phyloP scores from a whole-genome alignment of 1,139 yeast species.

The Candida sp. region DNA sequence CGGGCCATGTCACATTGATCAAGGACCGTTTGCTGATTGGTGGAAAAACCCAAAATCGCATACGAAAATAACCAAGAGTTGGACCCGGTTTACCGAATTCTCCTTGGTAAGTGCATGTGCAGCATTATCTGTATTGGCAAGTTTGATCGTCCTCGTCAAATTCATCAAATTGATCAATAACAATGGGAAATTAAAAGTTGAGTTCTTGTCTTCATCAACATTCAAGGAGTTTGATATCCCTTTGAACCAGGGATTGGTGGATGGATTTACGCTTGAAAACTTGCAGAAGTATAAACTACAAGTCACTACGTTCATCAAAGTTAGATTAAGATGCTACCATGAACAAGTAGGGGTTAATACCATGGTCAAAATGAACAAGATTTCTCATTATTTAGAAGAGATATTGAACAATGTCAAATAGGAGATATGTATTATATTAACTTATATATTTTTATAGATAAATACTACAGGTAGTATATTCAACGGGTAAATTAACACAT shows the following conservation, averaged over 20 bases:
- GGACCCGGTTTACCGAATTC: conserved; percentile 39
- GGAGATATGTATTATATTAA: background rate
- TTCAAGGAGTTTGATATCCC: conserved; percentile 5
- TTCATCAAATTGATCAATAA: conserved; percentile 13
- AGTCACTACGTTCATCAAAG: conserved; percentile 16
- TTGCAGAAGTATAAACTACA: conserved; percentile 13
- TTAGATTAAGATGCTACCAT: conserved; percentile 13
- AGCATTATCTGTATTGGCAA: conserved; percentile 23
- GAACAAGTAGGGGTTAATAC: conserved; percentile 13
- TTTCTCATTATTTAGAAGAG: conserved; percentile 17
- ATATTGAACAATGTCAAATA: conserved; percentile 9
- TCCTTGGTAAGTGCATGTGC: conserved; percentile 21
- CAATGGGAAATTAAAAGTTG: conserved; percentile 6
- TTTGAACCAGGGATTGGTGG: conserved; percentile 6
- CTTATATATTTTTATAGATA: background rate
- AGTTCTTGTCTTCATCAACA: conserved; percentile 6
- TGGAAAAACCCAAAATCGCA: conserved; percentile 22
- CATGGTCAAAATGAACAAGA: conserved; percentile 14
- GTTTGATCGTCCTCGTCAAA: conserved; percentile 23
- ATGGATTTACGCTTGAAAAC: conserved; percentile 10
- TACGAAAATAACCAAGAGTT: conserved; percentile 25
- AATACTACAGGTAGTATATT: background rate
- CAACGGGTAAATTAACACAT: background rate
- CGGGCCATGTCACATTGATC: conserved; percentile 9
- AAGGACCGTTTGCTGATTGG: conserved; percentile 11